Base-by-base conservation (phyloP, 768 basidiomycete species). In the Phylloporus arenicola region DNA sequence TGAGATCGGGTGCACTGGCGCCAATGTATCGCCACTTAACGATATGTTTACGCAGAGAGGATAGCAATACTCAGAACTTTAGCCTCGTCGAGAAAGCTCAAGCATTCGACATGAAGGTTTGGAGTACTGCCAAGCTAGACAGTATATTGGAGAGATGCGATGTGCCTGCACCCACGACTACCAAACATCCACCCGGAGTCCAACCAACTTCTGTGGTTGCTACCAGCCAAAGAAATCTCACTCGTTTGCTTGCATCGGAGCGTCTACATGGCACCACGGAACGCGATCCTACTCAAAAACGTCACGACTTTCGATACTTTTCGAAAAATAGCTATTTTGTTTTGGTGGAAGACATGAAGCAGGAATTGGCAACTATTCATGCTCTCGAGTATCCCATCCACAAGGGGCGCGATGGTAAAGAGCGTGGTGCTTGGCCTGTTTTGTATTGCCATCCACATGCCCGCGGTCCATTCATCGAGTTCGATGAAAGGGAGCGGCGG, bases 251-350 rank as follows among this genome's bases (percentile, higher is more conserved):
- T 38, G 82, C 90, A 58, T 84, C 86, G 17, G 96, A 98, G 65
- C 84, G 83, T 53, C 68, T 89, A 37, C 82, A 91, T 55, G 96
- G 96, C 41, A 76, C 76, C 3, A 84, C 82, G 16, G 96, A 99
- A 72, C 88, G 95, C 41, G 96, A 99, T 69, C 86, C 91, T 1
- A 84, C 80, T 17, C 88, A 93, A 54, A 89, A 81, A 54, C 82
- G 93, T 44, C 84, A 87, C 55, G 92, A 94, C 67, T 91, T 82
- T 62, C 81, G 78, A 50, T 99, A 98, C 66, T 98, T 98, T 68
- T 69, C 79, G 16, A 80, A 82, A 37, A 75, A 76, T 37, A 81
- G 78, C 45, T 84, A 79, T 62, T 97, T 92, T 64, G 77, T 97
- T 40, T 77, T 98, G 39, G 80, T 97, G n/a, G 94, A 98, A 65